phyloP scores from a whole-genome alignment of 495 filamentous ascomycete species.

The Hyaloscypha bicolor region DNA sequence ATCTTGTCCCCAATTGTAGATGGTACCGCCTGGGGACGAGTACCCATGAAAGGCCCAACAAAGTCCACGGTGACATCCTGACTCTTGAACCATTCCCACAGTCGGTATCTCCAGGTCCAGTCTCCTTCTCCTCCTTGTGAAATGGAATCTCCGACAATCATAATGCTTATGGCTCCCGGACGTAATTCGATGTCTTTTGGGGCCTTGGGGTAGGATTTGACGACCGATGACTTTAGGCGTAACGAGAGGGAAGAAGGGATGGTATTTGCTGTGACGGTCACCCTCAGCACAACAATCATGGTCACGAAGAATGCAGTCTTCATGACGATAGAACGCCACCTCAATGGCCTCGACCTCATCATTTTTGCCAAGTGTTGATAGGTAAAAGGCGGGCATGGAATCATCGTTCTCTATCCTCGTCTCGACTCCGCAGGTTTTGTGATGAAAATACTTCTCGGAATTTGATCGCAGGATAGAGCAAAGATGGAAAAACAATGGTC shows the following conservation, averaged over 20 bases:
- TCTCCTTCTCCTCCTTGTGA: conserved; percentile 42
- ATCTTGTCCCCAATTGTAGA: background rate
- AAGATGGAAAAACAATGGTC: too few relatives aligned
- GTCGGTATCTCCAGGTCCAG: conserved; percentile 41
- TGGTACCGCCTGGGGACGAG: background rate
- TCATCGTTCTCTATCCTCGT: background rate
- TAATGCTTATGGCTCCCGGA: conserved; percentile 19
- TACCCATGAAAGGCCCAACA: conserved; percentile 32
- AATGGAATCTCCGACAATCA: conserved; percentile 43
- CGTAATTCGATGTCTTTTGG: background rate
- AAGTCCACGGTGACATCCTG: conserved; percentile 30
- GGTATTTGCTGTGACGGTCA: background rate
- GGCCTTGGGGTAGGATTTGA: background rate
- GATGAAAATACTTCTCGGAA: too few relatives aligned
- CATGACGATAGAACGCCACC: background rate
- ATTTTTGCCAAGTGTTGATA: background rate
- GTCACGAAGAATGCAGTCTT: background rate
- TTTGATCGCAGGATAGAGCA: too few relatives aligned
- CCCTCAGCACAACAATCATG: background rate
- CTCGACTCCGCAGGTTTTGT: background rate
- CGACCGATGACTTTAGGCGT: background rate
- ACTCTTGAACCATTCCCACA: conserved; percentile 37
- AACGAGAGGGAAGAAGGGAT: background rate
- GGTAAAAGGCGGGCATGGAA: background rate
- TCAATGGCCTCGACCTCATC: background rate